Evolutionary conservation across 2,329 filamentous ascomycete species (phyloP).

Genomic region (Aspergillus latus): DNA sequence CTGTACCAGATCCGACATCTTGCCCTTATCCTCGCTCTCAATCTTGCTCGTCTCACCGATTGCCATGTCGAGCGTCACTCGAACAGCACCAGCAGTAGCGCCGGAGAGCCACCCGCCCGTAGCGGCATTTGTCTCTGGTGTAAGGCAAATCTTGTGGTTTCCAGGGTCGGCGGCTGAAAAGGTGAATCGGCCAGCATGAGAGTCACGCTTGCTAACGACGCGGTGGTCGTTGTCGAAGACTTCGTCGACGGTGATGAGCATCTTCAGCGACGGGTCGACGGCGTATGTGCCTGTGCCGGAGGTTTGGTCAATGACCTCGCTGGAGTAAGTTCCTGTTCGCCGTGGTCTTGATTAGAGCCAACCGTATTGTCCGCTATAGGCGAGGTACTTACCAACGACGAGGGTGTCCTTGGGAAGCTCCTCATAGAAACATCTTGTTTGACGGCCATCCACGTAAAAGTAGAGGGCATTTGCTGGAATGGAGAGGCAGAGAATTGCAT

Average conservation of each 20-base stretch:
- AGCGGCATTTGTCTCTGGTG: conserved; percentile 70
- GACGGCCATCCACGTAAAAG: conserved; percentile 87
- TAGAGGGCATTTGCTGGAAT: conserved; percentile 77
- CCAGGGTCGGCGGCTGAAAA: conserved; percentile 94
- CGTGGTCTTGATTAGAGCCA: not conserved
- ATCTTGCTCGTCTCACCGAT: conserved; percentile 95
- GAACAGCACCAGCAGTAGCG: conserved; percentile 71
- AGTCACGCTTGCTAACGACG: conserved; percentile 82
- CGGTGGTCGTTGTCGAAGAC: conserved; percentile 97
- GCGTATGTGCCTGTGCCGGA: conserved; percentile 59
- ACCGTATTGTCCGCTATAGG: not conserved
- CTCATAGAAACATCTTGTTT: conserved; percentile 96
- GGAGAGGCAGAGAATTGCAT: conserved; percentile 63
- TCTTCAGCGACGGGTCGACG: conserved; percentile 71
- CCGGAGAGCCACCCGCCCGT: conserved; percentile 70
- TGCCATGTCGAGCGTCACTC: conserved; percentile 81
- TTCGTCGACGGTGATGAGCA: conserved; percentile 93
- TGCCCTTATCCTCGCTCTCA: conserved; percentile 88
- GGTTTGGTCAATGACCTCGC: conserved; percentile 77
- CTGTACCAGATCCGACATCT: conserved; percentile 84
- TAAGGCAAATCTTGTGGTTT: conserved; percentile 94
- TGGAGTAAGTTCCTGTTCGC: conserved; percentile 71
- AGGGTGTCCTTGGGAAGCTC: conserved; percentile 96
- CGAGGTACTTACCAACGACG: conserved; percentile 69
- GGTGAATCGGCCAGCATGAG: conserved; percentile 78